Base-by-base conservation (phyloP, 768 basidiomycete species). In the Boletus sensibilis region DNA sequence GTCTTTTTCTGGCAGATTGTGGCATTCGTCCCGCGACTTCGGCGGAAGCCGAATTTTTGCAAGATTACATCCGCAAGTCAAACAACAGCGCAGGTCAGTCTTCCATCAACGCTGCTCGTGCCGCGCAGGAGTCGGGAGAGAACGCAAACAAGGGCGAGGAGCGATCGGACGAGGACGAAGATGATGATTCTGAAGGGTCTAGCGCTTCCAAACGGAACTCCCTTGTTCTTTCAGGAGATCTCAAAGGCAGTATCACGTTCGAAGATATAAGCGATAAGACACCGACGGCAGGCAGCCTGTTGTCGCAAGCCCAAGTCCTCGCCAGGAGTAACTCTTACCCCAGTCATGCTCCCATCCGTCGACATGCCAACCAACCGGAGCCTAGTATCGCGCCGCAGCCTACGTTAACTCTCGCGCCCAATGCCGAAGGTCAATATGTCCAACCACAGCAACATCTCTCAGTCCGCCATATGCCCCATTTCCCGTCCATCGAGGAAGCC, bases 1-100 rank as follows among this genome's bases (percentile, higher is more conserved):
- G 49, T 59, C 66, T 64, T 62, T 64, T 61, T 43, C 47, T 59
- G 68, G 62, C 49, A 90, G 92, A 94, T 82, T 94, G 92, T 76
- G 92, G 92, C 63, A 94, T 94, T 65, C 86, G 92, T 65, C 92
- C 92, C 52, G 89, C 90, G n/a, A 93, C 90, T 33, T 85, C 90
- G 60, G 85, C 90, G 37, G 92, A 94, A 77, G 90, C 90, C 60
- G 92, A 94, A 74, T 94, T 90, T 82, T 82, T 94, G 25, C 92
- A 93, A 69, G 92, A 93, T 63, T 94, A 92, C 72, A 90, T 93
- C 61, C 89, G 90, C 64, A 92, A 91, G 70, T 90, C 92, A 5
- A 94, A 94, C 76, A 92, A 92, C 70, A 87, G 80, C 63, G 87
- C 91, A 8, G 88, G 83, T 8, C 88, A 90, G 69, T 78, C 82